Base-by-base conservation (phyloP, 2,329 filamentous ascomycete genomes). In the Epichloe baconii region DNA sequence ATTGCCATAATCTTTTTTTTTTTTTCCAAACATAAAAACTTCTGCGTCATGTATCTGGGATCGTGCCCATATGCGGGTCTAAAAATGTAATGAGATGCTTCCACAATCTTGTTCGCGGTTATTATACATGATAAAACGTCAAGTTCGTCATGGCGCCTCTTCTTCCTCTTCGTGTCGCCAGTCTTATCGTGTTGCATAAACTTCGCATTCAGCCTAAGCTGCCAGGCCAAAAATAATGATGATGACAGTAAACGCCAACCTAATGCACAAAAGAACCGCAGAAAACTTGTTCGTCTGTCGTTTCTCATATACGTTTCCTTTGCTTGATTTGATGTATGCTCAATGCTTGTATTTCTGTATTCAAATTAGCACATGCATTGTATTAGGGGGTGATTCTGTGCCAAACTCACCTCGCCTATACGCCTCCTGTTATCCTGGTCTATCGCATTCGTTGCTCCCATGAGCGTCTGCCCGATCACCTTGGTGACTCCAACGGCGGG, bases 401-500 rank as follows among this genome's bases (percentile, higher is more conserved):
- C 31, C 8, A 21, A 57, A n/a, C 88, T 80, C 71, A 95, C 91
- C 75, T 96, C 90, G 61, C 95, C 87, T 62, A 89, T 82, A 63
- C 86, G 82, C 61, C 87, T 78, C 63, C 85, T 72, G 63, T 95
- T 90, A 55, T 82, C 76, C 49, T 86, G 85, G 71, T 98, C 93
- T 59, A 98, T 73, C 45, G 86, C 82, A 66, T 98, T 98, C 0
- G 88, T 94, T 14, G 90, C 91, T 5, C 94, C 93, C 70, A 97
- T 76, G 53, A 98, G 71, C 38, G 91, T 88, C 71, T 94, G 87
- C 8, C 89, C 88, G 47, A 95, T 82, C 0, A 85, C 91, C 67
- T 91, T 91, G 37, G 85, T 88, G 7, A 89, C 88, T 0, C 91
- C 94, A 60, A 97, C 88, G 3, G 89, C 88, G 7, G 93, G 93